Percentiles rank a stretch among this genome's conserved stretches.
Evolutionary conservation across 768 basidiomycete genomes (phyloP).

Genomic region (Naganishia randhawae): DNA sequence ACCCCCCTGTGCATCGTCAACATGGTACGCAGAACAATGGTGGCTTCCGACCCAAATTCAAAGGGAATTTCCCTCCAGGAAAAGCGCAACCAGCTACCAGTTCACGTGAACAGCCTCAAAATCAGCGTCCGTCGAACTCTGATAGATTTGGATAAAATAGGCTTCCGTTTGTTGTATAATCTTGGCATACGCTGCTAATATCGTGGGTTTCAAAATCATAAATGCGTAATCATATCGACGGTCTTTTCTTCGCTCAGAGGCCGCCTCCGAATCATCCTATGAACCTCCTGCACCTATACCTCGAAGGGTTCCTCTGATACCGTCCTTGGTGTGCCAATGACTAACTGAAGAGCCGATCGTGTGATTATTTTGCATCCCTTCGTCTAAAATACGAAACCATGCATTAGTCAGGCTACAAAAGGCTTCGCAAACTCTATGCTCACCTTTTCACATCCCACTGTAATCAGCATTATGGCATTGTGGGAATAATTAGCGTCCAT

Average conservation of each 20-base stretch:
- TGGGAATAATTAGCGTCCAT: background rate
- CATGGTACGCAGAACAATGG: conserved; percentile 7
- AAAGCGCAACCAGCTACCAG: background rate
- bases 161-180: background rate
- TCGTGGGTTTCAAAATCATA: background rate
- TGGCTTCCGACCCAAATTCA: conserved; percentile 6
- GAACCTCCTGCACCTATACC: no score
- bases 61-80: background rate
- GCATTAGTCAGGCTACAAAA: background rate
- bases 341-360: no score
- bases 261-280: no score
- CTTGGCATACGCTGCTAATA: conserved; percentile 1
- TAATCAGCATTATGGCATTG: background rate
- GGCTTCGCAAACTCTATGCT: background rate
- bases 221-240: background rate
- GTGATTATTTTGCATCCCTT: conserved; percentile 5
- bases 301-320: background rate
- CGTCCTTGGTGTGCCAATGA: background rate
- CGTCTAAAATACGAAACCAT: conserved; percentile 25
- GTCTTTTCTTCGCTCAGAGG: background rate
- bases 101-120: background rate
- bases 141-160: conserved; percentile 15
- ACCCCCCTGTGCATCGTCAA: background rate
- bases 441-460: conserved; percentile 35
- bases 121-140: conserved; percentile 12